Evolutionary conservation across 176 grass and related monocot species (phyloP), one percentile per base, ranked within the genome.

Genomic region (Aegilops bicornis): DNA sequence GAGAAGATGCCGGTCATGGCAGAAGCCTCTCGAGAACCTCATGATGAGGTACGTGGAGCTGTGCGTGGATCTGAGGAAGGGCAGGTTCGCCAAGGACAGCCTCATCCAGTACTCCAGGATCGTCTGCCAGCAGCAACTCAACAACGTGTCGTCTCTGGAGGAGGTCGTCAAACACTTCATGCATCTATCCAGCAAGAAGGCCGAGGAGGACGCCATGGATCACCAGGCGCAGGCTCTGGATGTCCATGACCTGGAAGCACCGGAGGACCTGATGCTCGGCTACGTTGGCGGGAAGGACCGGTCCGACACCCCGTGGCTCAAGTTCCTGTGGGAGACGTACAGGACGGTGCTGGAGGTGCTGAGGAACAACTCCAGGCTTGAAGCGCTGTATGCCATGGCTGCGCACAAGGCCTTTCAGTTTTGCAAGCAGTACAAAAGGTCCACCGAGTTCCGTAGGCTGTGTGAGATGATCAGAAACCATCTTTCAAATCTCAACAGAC

Each of bases 151-250:
- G 37, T 99, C 94, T 40, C 85, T 99, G 70, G 97, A 99, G 64
- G 97, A 96, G 80, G 92, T 99, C 5, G 96, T 99, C 65, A 99
- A 96, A 43, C 85, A 99, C 86, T 99, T 99, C 78, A 96, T 99
- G 92, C 91, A 91, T 6, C 91, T 99, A 74, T 91, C 90, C 64
- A 92, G 86, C 17, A 90, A 99, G 82, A 93, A 79, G 50, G 97
- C 94, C 1, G 94, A 99, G 78, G 92, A 96, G 78, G 97, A 92
- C 40, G 89, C 50, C 50, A 54, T 54, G 83, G 27, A 83, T 54
- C 50, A 85, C 60, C 97, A 94, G 73, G 90, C 82, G 4, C 87
- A 99, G 64, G 97, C 97, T 35, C 78, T 94, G 9, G 94, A 99
- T 62, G 97, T 96, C 27, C 94, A 99, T 27, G 97, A 96, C 85